Base-by-base conservation (phyloP, 2,329 filamentous ascomycete species). In the Bipolaris gigantea region DNA sequence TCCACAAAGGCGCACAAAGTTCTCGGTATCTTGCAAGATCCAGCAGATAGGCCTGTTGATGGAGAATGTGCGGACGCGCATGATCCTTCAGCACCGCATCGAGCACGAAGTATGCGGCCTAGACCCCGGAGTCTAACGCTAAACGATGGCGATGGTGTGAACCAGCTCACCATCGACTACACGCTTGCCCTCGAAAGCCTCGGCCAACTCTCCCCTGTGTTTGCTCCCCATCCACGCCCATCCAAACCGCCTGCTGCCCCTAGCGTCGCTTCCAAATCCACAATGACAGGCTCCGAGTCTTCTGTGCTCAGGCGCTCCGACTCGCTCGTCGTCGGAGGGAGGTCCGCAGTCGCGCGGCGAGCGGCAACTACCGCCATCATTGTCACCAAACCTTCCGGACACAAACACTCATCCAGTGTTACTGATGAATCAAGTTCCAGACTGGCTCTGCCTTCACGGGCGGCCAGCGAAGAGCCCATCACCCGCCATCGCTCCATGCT, bases 1-100 rank as follows among this genome's bases (percentile, higher is more conserved):
- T 64, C 67, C 50, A 65, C 66, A 11, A 78, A 79, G 57, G 75
- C 76, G 23, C 76, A 77, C 64, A 76, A 69, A 57, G 66, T 77
- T 16, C 66, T 78, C 43, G 75, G 76, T 16, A 70, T 77, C 34
- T 60, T 67, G 10, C 50, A 62, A 51, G 55, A 59, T 36, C 34
- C 45, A 48, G 25, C 36, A 18, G 48, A 57, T 16, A 55, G 39
- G 39, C 27, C 43, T 18, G 10, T 25, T 21, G 46, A 50, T 27
- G 41, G 54, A 39, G 38, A 39, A 43, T 41, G 49, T 40, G 33
- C 16, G 15, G 48, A 46, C 21, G 38, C 41, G 34, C 54, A 56
- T 43, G 56, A 57, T 35, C 42, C 53, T 18, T 44, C 52, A 35
- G 56, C 58, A 43, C 32, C 43, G 25, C 48, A 50, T 49, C 62